phyloP scores from a whole-genome alignment of 305 asterid species.

The Fraxinus dipetala region DNA sequence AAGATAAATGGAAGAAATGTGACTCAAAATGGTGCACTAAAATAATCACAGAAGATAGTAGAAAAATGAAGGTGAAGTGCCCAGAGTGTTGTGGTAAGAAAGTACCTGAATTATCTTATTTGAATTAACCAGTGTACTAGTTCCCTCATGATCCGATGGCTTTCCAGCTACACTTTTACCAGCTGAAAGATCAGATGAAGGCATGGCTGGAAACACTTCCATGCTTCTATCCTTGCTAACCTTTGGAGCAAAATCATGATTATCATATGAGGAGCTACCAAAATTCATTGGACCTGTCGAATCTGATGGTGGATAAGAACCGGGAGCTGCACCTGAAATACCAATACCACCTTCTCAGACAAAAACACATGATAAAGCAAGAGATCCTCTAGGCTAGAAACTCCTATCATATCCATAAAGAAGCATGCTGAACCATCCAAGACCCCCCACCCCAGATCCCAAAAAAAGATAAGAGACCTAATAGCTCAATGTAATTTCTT shows the following conservation, averaged over 20 bases:
- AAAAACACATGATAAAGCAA: constrained; percentile 20
- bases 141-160: constrained; percentile 59
- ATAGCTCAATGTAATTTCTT: neutral
- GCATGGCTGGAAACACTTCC: constrained; percentile 49
- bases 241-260: constrained; percentile 59
- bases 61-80: constrained; percentile 11
- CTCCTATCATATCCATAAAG: neutral
- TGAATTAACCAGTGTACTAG: constrained; percentile 44
- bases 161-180: constrained; percentile 55
- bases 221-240: constrained; percentile 58
- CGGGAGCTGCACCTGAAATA: constrained; percentile 47
- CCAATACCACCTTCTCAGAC: constrained; percentile 57
- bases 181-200: constrained; percentile 53
- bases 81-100: constrained; percentile 6
- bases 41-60: constrained; percentile 1
- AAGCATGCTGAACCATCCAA: neutral
- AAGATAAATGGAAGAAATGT: constrained; percentile 5
- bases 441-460: neutral
- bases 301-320: constrained; percentile 60
- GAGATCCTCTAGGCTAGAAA: neutral
- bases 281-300: constrained; percentile 64
- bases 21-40: constrained; percentile 7
- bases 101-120: constrained; percentile 52
- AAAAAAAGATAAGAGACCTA: neutral
- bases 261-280: constrained; percentile 65